A percentile compares a stretch with the other conserved stretches of the same genome.
Evolutionary conservation across 2,329 filamentous ascomycete species (phyloP).

Genomic region (Aspergillus japonicus): DNA sequence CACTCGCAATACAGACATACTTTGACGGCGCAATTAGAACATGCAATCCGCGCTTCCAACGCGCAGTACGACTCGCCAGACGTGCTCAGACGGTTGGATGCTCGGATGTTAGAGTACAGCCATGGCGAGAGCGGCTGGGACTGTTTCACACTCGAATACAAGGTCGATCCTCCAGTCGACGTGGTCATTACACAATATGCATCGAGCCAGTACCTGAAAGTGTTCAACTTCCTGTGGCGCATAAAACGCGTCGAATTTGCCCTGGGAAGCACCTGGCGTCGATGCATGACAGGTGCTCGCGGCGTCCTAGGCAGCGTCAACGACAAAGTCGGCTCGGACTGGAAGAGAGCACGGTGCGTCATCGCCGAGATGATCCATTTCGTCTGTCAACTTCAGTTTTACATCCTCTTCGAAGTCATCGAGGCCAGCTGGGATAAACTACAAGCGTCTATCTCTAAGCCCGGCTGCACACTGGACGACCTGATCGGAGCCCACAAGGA

Average conservation of each 20-base stretch:
- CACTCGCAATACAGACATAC: conserved; percentile 96
- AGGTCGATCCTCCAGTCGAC: conserved; percentile 93
- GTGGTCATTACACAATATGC: conserved; percentile 97
- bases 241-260: conserved; percentile 98
- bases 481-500: conserved; percentile 86
- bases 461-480: conserved; percentile 89
- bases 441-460: conserved; percentile 75
- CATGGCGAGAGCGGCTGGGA: conserved; percentile 99
- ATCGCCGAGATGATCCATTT: conserved; percentile 99
- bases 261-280: conserved; percentile 84
- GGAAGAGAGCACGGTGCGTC: conserved; percentile 84
- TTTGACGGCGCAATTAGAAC: conserved; percentile 93
- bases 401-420: conserved; percentile 97
- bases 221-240: conserved; percentile 98
- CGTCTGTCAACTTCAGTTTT: conserved; percentile 94
- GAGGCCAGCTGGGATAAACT: conserved; percentile 93
- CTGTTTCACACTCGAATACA: conserved; percentile 97
- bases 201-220: conserved; percentile 93
- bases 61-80: conserved; percentile 93
- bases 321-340: conserved; percentile 70
- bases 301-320: conserved; percentile 82
- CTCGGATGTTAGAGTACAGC: conserved; percentile 95
- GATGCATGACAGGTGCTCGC: conserved; percentile 90
- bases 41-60: conserved; percentile 94
- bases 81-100: conserved; percentile 85